Percentiles rank a stretch among this genome's conserved stretches.
These are phyloP conservation scores for Dryas drummondii DNA, from an alignment of 306 rosid species.

Conservation along the genomic window DNA sequence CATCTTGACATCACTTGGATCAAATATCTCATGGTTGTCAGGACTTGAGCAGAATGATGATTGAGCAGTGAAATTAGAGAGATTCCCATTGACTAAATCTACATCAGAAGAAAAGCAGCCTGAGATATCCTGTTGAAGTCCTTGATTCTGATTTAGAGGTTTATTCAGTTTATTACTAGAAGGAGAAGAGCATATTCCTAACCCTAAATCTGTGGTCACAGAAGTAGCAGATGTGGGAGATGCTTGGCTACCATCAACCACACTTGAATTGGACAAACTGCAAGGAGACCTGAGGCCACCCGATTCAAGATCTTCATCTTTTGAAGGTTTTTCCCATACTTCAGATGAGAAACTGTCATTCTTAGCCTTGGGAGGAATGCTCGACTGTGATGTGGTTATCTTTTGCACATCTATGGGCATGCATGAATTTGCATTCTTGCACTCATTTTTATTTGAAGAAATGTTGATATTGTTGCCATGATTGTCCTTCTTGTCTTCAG, in stretches of 20 bases:
- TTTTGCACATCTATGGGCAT: conserved; percentile 41
- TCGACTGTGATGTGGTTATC: conserved; percentile 36
- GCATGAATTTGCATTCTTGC: conserved; percentile 46
- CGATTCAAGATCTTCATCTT: conserved; percentile 59
- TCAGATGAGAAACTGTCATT: conserved; percentile 45
- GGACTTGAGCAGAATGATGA: conserved; percentile 62
- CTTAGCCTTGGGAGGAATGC: conserved; percentile 38
- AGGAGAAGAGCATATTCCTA: conserved; percentile 65
- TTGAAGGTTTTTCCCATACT: conserved; percentile 46
- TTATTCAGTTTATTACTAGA: conserved; percentile 39
- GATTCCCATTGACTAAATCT: conserved; percentile 47
- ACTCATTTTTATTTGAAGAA: conserved; percentile 34
- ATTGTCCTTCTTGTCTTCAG: conserved; percentile 38
- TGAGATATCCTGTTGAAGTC: conserved; percentile 41
- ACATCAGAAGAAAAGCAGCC: conserved; percentile 44
- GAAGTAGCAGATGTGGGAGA: conserved; percentile 81
- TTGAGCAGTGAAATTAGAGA: conserved; percentile 38
- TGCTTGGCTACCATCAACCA: conserved; percentile 58
- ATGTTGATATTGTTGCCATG: conserved; percentile 35
- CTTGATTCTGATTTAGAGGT: conserved; percentile 35
- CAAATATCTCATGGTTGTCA: conserved; percentile 46
- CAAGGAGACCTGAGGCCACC: conserved; percentile 52
- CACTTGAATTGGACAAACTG: conserved; percentile 71
- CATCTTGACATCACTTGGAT: conserved; percentile 54
- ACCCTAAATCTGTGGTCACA: conserved; percentile 80